Base-by-base conservation (phyloP, 805 yeast species). In the Clavispora fructus region DNA sequence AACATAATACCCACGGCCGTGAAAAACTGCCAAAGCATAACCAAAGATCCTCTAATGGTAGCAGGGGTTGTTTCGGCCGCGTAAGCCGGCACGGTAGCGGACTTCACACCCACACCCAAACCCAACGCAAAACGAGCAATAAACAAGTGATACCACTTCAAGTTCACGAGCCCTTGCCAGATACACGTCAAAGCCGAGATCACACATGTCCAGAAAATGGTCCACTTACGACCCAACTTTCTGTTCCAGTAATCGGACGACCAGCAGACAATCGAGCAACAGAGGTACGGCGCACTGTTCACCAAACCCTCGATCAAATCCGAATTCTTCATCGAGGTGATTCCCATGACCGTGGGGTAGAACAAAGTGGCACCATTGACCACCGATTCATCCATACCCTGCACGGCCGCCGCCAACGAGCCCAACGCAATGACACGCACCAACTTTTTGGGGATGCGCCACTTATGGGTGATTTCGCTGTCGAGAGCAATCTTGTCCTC, bases 361-460 rank as follows among this genome's bases (percentile, higher is more conserved):
- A 74, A 78, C 23, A 82, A 60, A 41, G 76, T 78, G 19, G 88
- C 88, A 32, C 88, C 89, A 51, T 83, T 82, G 48, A 80, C 68
- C 9, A 82, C 87, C 7, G 87, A 76, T 60, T 83, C 86, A 60
- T 83, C 89, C 86, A 81, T 81, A 44, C 89, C 89, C 59, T 83
- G 89, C 35, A 82, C 85, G 6, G 85, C 82, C 4, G 86, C 84
- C 43, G 86, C 81, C 71, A 82, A 68, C 3, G 87, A 82, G 40
- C 85, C 80, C 56, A 81, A 65, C 8, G 82, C 75, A 62, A 79
- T 75, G 17, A 78, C 74, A 48, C 69, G 78, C 50, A 77, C 61
- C 54, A 84, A 67, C 48, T 73, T 78, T 9, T 56, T 19, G 68
- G 77, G 80, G 25, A 77, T 51, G 44, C 67, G 67, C 73, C 74